Conservation (phyloP, 2,329 filamentous ascomycete species). For the Colletotrichum cereale region DNA sequence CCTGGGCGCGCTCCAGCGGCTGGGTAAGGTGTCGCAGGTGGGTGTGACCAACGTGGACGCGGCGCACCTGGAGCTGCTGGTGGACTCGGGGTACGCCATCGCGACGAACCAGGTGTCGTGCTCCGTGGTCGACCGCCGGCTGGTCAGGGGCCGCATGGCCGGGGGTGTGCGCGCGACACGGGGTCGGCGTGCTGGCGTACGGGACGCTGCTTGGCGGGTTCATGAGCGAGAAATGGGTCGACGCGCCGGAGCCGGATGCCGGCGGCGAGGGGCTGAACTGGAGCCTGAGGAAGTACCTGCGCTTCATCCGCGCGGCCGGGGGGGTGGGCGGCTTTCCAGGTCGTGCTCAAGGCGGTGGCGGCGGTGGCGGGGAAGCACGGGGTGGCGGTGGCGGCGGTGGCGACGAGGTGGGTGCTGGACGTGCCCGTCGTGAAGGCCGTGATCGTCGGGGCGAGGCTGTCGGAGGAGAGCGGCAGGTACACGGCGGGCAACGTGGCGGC, state of each 20-base stretch:
- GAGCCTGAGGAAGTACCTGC: conserved; percentile 49
- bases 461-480: conserved; percentile 43
- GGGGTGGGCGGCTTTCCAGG: conserved; percentile 61
- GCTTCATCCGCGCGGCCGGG: conserved; percentile 52
- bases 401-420: conserved; percentile 64
- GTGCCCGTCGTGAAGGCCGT: conserved; percentile 61
- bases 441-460: conserved; percentile 52
- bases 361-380: conserved; percentile 55
- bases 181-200: conserved; percentile 20
- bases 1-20: neutral
- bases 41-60: conserved; percentile 34
- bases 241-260: conserved; percentile 33
- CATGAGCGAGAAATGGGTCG: conserved; percentile 43
- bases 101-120: conserved; percentile 35
- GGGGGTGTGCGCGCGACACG: neutral
- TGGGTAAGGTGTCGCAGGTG: conserved; percentile 14
- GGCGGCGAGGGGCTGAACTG: conserved; percentile 39
- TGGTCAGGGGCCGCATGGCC: conserved; percentile 16
- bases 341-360: conserved; percentile 52
- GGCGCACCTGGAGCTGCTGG: conserved; percentile 26
- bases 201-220: conserved; percentile 41
- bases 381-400: conserved; percentile 60
- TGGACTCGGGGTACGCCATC: conserved; percentile 18
- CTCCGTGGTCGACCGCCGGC: conserved; percentile 21
- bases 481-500: conserved; percentile 45